phyloP scores from a whole-genome alignment of 352 stramenopile species.

The Globisporangium takayamanum region DNA sequence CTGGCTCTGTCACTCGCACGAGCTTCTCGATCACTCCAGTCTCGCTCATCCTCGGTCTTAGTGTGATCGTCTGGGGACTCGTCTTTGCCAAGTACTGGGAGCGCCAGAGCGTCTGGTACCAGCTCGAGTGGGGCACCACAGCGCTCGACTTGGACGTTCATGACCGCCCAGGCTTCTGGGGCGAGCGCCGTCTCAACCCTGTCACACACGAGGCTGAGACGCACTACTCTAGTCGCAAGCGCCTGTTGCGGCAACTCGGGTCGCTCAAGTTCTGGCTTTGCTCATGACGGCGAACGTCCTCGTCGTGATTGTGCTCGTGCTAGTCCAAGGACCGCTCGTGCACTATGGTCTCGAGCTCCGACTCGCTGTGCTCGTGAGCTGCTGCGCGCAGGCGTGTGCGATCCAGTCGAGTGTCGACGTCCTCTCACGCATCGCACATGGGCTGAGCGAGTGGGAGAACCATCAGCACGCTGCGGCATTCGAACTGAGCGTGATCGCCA shows the following conservation, averaged over 20 bases:
- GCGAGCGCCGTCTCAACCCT: constrained; percentile 20
- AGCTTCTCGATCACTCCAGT: constrained; percentile 2
- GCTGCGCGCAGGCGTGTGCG: constrained; percentile 16
- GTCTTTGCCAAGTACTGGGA: constrained; percentile 57
- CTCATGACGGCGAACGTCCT: constrained; percentile 20
- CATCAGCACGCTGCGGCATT: constrained; percentile 20
- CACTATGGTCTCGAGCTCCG: constrained; percentile 18
- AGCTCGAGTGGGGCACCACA: constrained; percentile 51
- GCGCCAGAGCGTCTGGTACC: constrained; percentile 46
- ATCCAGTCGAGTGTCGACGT: constrained; percentile 24
- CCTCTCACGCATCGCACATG: constrained; percentile 19
- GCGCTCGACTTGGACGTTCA: constrained; percentile 10
- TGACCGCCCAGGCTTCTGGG: constrained; percentile 24
- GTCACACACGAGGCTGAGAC: constrained; percentile 25
- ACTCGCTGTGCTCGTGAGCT: constrained; percentile 24
- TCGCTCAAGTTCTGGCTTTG: constrained; percentile 15
- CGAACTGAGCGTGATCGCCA: constrained; percentile 25
- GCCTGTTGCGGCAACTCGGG: constrained; percentile 10
- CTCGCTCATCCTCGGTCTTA: constrained; percentile 18
- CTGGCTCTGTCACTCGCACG: background rate
- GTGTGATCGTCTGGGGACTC: constrained; percentile 36
- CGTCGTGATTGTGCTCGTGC: constrained; percentile 21
- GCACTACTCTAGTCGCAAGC: constrained; percentile 11
- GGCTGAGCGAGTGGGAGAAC: constrained; percentile 30
- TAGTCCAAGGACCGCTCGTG: constrained; percentile 22